These are phyloP conservation scores for Acanthamoeba quina DNA, from an alignment of 208 protist species.

Conservation along the genomic window DNA sequence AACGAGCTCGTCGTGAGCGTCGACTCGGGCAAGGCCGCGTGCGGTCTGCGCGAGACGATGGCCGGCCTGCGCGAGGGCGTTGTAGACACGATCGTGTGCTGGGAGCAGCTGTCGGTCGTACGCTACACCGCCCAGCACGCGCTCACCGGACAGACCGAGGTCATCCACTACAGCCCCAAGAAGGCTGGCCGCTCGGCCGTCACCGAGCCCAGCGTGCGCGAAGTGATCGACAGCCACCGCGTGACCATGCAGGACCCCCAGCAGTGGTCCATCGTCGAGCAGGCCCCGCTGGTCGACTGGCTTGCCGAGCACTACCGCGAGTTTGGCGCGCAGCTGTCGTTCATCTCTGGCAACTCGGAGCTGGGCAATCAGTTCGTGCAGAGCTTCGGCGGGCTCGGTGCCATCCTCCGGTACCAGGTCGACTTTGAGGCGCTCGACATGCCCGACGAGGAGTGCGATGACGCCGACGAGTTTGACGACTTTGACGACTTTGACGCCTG, in stretches of 20 bases:
- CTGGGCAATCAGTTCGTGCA: constrained; percentile 62
- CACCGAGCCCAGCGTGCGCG: background rate
- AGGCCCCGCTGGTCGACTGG: constrained; percentile 42
- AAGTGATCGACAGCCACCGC: background rate
- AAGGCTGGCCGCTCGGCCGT: background rate
- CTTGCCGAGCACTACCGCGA: constrained; percentile 40
- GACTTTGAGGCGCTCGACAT: constrained; percentile 28
- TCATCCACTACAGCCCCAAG: constrained; percentile 10
- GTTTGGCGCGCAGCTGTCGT: constrained; percentile 44
- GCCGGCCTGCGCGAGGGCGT: constrained; percentile 17
- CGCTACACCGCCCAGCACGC: constrained; percentile 37
- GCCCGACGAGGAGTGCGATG: background rate
- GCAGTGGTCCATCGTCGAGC: constrained; percentile 51
- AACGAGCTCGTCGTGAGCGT: constrained; percentile 19
- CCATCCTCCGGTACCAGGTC: constrained; percentile 4
- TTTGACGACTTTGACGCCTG: constrained; percentile 34
- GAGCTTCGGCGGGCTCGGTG: constrained; percentile 55
- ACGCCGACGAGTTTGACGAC: background rate
- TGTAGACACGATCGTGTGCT: constrained; percentile 4
- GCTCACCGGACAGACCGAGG: background rate
- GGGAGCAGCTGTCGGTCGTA: constrained; percentile 23
- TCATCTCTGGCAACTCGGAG: constrained; percentile 46
- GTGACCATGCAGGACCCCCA: background rate
- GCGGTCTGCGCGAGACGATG: constrained; percentile 52
- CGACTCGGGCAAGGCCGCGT: background rate